Evolutionary conservation across 495 filamentous ascomycete genomes (phyloP).

Genomic region (Stereocaulon alpinum): DNA sequence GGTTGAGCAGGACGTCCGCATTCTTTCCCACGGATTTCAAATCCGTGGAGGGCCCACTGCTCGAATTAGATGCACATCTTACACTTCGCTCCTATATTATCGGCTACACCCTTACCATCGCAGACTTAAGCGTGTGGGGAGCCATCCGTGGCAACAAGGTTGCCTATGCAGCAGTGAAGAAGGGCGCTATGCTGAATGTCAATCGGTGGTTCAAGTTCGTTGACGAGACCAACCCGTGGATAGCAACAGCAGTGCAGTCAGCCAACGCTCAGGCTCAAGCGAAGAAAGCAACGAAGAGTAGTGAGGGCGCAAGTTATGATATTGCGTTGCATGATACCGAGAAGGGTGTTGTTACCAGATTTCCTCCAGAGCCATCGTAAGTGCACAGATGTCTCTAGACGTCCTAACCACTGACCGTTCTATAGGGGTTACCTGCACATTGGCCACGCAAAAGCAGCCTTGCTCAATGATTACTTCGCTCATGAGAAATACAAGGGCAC

Average conservation of each 20-base stretch:
- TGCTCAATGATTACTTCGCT: constrained; percentile 90
- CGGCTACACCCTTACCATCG: constrained; percentile 66
- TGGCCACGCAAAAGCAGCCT: constrained; percentile 84
- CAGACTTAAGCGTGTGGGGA: constrained; percentile 77
- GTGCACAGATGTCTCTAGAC: constrained; percentile 19
- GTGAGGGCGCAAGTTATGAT: constrained; percentile 82
- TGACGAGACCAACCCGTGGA: constrained; percentile 65
- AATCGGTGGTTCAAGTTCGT: constrained; percentile 83
- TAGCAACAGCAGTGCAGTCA: constrained; percentile 26
- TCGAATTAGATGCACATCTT: constrained; percentile 75
- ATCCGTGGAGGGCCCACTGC: constrained; percentile 60
- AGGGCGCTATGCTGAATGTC: constrained; percentile 65
- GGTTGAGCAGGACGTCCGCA: constrained; percentile 41
- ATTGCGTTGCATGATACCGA: constrained; percentile 80
- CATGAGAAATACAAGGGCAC: constrained; percentile 79
- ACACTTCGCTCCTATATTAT: constrained; percentile 77
- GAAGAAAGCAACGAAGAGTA: constrained; percentile 63
- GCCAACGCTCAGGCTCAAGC: constrained; percentile 34
- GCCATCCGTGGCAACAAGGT: constrained; percentile 80
- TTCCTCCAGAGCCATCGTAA: constrained; percentile 91
- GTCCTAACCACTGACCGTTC: constrained; percentile 11
- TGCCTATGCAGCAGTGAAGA: constrained; percentile 67
- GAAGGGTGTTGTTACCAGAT: constrained; percentile 86
- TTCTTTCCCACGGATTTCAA: constrained; percentile 65
- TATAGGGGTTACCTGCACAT: constrained; percentile 78